Conservation (phyloP, 306 rosid species). For the Cucurbita argyrosperma region DNA sequence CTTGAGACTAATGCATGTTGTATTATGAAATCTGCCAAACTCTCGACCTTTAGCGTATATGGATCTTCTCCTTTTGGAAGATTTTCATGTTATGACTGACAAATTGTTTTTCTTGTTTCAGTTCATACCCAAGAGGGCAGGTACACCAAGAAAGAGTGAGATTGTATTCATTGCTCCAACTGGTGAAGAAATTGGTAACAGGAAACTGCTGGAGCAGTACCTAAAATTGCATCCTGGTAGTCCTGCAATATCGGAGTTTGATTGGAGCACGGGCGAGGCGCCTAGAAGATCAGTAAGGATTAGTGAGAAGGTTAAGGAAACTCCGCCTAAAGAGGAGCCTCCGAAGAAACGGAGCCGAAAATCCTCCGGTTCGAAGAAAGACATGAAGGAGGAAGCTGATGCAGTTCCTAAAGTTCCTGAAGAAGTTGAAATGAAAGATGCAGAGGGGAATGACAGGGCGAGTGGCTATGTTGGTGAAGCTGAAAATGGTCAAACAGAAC, state of each 20-base stretch:
- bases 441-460: conserved; percentile 12
- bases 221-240: conserved; percentile 64
- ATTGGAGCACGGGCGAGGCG: conserved; percentile 83
- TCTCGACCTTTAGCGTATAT: neutral
- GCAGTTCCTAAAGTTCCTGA: conserved; percentile 10
- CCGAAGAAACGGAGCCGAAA: conserved; percentile 57
- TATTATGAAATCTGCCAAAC: neutral
- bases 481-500: conserved; percentile 11
- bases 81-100: neutral
- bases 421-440: conserved; percentile 20
- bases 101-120: conserved; percentile 10
- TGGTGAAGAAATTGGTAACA: conserved; percentile 63
- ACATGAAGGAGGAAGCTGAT: conserved; percentile 39
- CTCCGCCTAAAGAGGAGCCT: conserved; percentile 51
- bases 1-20: neutral
- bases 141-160: conserved; percentile 64
- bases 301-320: conserved; percentile 56
- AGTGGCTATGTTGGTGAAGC: conserved; percentile 16
- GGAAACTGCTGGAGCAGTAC: conserved; percentile 71
- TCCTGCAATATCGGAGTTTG: conserved; percentile 62
- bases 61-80: neutral
- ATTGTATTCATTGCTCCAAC: conserved; percentile 65
- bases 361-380: conserved; percentile 51
- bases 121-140: conserved; percentile 67
- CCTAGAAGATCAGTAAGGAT: conserved; percentile 88